Base-by-base conservation (phyloP, 2,329 filamentous ascomycete genomes). In the Colletotrichum noveboracense region DNA sequence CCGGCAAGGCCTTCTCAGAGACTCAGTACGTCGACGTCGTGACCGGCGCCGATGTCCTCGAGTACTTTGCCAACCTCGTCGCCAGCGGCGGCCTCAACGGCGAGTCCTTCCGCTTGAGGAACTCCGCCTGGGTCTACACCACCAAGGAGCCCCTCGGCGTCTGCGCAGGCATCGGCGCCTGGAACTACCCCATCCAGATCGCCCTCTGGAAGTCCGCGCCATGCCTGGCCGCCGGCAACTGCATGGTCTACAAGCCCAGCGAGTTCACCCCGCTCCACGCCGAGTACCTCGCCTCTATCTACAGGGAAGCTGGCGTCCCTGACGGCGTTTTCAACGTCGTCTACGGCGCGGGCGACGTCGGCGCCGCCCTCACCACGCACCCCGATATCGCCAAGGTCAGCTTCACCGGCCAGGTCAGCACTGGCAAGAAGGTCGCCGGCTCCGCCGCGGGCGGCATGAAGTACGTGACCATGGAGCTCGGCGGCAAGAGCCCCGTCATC, bases 181-280 rank as follows among this genome's bases (percentile, higher is more conserved):
- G 95, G 95, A 97, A 97, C 85, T 97, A 97, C 82, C 95, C 95
- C 14, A 94, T 97, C 78, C 95, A 97, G 84, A 97, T 97, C 78
- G 95, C 95, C 10, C 88, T 97, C 2, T 97, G 95, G 95, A 97
- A 97, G 85, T 96, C 94, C 2, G 95, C 94, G 1, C 94, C 95
- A 0, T 97, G 95, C 80, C 89, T 97, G 16, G 95, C 95, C 5
- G 95, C 95, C 1, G 95, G 95, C 24, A 97, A 97, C 85, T 95
- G 93, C 81, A 96, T 97, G 94, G 91, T 97, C 60, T 97, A 97
- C 87, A 97, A 97, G 85, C 94, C 95, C 9, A 96, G 94, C 78
- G 95, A 97, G 87, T 94, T 94, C 83, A 97, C 95, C 0, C 94
- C 95, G 7, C 88, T 97, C n/a, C 95, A 97, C 81, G 95, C 91